phyloP scores from a whole-genome alignment of 768 basidiomycete species.

The Amanita jacksonii region DNA sequence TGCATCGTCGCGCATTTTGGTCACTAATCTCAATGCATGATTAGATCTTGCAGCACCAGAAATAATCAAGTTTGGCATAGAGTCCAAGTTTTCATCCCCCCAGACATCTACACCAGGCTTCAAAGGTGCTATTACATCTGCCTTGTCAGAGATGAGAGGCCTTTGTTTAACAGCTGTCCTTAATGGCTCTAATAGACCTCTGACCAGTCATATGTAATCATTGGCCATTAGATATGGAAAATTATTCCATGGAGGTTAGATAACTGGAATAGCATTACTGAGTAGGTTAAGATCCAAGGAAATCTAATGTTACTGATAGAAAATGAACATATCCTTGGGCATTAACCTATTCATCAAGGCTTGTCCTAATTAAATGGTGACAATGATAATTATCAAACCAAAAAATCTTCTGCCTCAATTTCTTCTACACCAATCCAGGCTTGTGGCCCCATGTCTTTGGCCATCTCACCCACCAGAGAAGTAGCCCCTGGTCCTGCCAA shows the following conservation, averaged over 20 bases:
- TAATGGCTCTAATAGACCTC: constrained; percentile 11
- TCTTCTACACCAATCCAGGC: constrained; percentile 31
- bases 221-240: not conserved
- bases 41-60: constrained; percentile 74
- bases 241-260: not conserved
- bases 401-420: constrained; percentile 27
- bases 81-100: constrained; percentile 69
- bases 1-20: no score
- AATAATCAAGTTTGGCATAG: constrained; percentile 86
- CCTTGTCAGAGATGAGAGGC: constrained; percentile 60
- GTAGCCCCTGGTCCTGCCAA: constrained; percentile 39
- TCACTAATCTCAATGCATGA: no score
- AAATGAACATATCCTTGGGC: not conserved
- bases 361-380: constrained; percentile 2
- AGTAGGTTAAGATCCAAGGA: constrained; percentile 4
- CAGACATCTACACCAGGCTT: constrained; percentile 65
- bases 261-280: constrained; percentile 1
- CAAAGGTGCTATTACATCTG: constrained; percentile 48
- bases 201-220: constrained; percentile 23
- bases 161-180: constrained; percentile 32
- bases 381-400: constrained; percentile 2
- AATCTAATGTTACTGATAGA: not conserved
- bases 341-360: constrained; percentile 4
- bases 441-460: constrained; percentile 24
- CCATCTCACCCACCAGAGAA: constrained; percentile 35